These are phyloP conservation scores for Tanacetum coccineum DNA, from an alignment of 129 eudicot species.

Conservation along the genomic window DNA sequence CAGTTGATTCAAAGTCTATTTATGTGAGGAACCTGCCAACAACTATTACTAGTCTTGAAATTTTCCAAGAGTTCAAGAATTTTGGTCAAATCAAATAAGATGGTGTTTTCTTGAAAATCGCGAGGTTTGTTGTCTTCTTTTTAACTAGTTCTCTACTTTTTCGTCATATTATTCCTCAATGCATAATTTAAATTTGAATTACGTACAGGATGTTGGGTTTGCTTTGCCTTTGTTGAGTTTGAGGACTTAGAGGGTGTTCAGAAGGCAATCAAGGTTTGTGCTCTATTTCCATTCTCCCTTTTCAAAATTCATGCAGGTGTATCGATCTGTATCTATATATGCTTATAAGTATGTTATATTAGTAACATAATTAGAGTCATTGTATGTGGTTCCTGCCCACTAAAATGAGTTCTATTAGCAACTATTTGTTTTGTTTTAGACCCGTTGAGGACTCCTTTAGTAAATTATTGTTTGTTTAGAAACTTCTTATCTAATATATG, in stretches of 20 bases:
- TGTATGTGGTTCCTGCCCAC: too few relatives aligned
- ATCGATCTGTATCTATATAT: neutral
- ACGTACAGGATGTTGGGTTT: slow-evolving; percentile 61
- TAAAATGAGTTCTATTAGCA: neutral
- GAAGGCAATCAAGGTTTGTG: slow-evolving; percentile 60
- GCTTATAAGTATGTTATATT: too few relatives aligned
- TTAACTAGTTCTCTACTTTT: neutral
- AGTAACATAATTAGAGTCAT: too few relatives aligned
- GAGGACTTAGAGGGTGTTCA: slow-evolving; percentile 69
- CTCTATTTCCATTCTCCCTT: neutral
- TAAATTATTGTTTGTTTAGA: too few relatives aligned
- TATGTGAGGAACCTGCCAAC: slow-evolving; percentile 90
- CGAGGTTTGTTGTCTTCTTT: slow-evolving; percentile 40
- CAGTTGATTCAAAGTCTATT: slow-evolving; percentile 78
- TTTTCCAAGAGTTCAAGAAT: slow-evolving; percentile 60
- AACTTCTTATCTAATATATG: too few relatives aligned
- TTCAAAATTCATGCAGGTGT: neutral
- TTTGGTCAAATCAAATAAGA: slow-evolving; percentile 61
- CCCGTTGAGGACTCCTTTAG: too few relatives aligned
- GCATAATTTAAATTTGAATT: slow-evolving; percentile 4
- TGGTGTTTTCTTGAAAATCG: slow-evolving; percentile 68
- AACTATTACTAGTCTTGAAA: slow-evolving; percentile 59
- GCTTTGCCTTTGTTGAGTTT: slow-evolving; percentile 83
- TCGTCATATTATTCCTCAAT: neutral
- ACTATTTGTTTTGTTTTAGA: neutral